A percentile compares a stretch with the other conserved stretches of the same genome.
These are phyloP conservation scores for Zygosaccharomyces bisporus DNA, from an alignment of 805 yeast genomes.

Conservation along the genomic window DNA sequence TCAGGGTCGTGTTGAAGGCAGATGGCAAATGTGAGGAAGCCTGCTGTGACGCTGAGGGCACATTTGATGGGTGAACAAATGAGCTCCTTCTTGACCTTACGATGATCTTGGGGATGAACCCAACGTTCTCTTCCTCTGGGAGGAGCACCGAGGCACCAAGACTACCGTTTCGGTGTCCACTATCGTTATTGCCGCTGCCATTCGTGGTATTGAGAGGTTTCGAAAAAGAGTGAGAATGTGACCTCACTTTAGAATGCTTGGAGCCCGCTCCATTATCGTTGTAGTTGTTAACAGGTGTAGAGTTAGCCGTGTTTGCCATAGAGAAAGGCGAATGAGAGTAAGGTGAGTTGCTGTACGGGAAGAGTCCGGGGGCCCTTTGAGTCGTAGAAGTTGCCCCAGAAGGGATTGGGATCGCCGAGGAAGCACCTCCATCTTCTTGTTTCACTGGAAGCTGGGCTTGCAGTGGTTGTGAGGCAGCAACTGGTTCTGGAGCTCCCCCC, in stretches of 20 bases:
- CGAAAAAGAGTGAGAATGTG: constrained; percentile 28
- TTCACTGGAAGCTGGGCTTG: background rate
- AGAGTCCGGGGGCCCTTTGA: background rate
- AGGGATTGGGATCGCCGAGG: constrained; percentile 16
- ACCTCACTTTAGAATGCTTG: constrained; percentile 29
- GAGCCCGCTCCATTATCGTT: constrained; percentile 19
- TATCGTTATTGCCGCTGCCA: background rate
- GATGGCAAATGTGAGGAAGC: constrained; percentile 17
- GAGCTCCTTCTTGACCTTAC: constrained; percentile 36
- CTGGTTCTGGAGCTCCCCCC: too few relatives aligned
- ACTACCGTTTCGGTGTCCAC: background rate
- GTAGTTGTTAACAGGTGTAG: constrained; percentile 8
- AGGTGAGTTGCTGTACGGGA: constrained; percentile 6
- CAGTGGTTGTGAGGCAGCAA: too few relatives aligned
- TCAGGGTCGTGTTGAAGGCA: constrained; percentile 26
- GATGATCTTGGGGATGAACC: constrained; percentile 36
- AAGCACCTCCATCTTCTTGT: constrained; percentile 4
- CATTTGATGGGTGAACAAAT: constrained; percentile 17
- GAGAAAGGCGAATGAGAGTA: constrained; percentile 19
- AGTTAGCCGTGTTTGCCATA: constrained; percentile 1
- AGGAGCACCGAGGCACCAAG: background rate
- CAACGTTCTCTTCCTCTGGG: constrained; percentile 31
- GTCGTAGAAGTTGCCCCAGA: background rate
- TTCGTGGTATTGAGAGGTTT: constrained; percentile 14
- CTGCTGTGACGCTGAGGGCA: constrained; percentile 12